These are phyloP conservation scores for Ambrosia trifida DNA, from an alignment of 129 eudicot genomes.

Conservation along the genomic window DNA sequence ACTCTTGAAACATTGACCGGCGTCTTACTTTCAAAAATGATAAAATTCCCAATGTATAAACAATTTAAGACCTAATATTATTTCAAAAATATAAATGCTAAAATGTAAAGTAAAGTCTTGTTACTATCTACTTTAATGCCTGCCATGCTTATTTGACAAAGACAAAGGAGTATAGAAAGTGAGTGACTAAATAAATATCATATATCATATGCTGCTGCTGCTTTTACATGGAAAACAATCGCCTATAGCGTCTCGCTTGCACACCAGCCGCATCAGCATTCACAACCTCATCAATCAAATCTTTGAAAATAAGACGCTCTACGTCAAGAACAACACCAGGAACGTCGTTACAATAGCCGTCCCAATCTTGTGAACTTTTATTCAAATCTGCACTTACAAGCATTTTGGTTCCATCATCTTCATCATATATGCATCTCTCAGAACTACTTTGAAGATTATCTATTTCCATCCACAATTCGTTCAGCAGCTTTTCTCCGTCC, in stretches of 20 bases:
- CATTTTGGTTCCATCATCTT: conserved; percentile 50
- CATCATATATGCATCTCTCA: conserved; percentile 42
- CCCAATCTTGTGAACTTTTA: conserved; percentile 54
- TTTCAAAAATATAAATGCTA: too few species aligned
- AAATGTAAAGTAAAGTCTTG: too few species aligned
- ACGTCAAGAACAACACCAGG: conserved; percentile 75
- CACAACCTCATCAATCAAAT: conserved; percentile 66
- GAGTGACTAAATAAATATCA: too few species aligned
- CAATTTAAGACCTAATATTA: too few species aligned
- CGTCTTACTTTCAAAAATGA: too few species aligned
- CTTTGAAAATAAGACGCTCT: conserved; percentile 82
- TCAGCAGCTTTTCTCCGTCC: conserved; percentile 48
- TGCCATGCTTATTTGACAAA: too few species aligned
- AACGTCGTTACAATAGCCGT: conserved; percentile 37
- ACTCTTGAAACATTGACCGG: too few species aligned
- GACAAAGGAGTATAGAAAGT: too few species aligned
- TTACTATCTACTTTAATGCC: too few species aligned
- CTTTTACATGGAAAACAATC: conserved; percentile 43
- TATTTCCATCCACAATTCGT: conserved; percentile 55
- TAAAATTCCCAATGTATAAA: too few species aligned
- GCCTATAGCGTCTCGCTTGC: conserved; percentile 35
- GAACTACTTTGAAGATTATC: conserved; percentile 45
- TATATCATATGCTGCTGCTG: too few species aligned
- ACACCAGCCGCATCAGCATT: conserved; percentile 36
- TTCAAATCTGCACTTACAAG: conserved; percentile 58